phyloP scores from a whole-genome alignment of 176 grass and related monocot genomes.

The Echinochloa phyllopogon region DNA sequence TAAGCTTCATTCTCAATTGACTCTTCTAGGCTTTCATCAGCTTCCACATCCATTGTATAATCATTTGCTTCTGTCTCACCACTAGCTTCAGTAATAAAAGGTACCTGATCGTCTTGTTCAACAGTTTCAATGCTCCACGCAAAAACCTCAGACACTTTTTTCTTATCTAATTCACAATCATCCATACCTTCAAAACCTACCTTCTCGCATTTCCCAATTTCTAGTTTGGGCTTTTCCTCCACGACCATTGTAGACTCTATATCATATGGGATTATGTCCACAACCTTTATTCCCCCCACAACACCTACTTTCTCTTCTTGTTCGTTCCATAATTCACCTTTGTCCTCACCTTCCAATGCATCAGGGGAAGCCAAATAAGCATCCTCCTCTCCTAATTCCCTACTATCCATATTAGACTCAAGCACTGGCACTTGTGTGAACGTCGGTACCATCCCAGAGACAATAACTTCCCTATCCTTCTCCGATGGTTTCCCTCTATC shows the following conservation, averaged over 20 bases:
- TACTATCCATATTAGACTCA: too few species aligned
- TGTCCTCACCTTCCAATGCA: conserved; percentile 22
- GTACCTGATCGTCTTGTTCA: conserved; percentile 14
- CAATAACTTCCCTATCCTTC: too few species aligned
- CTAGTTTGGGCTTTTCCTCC: conserved; percentile 9
- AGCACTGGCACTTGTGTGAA: too few species aligned
- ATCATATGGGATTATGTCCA: neutral
- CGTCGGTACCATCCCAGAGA: too few species aligned
- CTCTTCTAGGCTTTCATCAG: too few species aligned
- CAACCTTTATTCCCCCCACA: neutral
- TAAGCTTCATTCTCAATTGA: too few species aligned
- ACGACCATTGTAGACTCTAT: neutral
- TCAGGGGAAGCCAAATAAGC: conserved; percentile 23
- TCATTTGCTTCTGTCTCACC: too few species aligned
- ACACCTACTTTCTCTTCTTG: neutral
- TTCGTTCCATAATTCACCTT: conserved; percentile 34
- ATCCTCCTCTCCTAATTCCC: neutral
- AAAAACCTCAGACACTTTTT: conserved; percentile 17
- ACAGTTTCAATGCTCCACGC: neutral
- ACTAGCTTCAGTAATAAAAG: conserved; percentile 23
- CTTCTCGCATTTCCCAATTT: conserved; percentile 24
- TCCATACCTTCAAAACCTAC: neutral
- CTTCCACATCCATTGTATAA: too few species aligned
- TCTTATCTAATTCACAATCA: neutral
- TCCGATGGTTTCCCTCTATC: too few species aligned